phyloP scores from a whole-genome alignment of 2,329 filamentous ascomycete genomes.

The Pseudocercospora crystallina region DNA sequence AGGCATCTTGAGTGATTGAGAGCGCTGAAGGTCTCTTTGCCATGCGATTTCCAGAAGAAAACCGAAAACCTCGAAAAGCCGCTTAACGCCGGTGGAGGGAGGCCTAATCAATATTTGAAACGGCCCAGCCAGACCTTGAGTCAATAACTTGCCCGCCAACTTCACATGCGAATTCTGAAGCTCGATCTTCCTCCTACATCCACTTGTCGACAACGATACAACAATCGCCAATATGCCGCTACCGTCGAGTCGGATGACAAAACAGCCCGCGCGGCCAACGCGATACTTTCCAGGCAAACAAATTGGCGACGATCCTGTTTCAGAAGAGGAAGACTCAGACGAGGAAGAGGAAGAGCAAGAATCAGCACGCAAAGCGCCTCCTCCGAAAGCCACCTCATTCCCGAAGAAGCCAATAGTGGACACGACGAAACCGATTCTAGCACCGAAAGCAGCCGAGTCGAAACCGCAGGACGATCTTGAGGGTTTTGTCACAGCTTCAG shows the following conservation, averaged over 20 bases:
- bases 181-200: neutral
- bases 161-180: neutral
- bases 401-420: slow-evolving; percentile 43
- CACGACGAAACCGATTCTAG: slow-evolving; percentile 27
- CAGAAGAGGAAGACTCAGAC: slow-evolving; percentile 48
- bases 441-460: slow-evolving; percentile 30
- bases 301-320: slow-evolving; percentile 49
- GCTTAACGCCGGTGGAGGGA: neutral
- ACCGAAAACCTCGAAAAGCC: no score
- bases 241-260: slow-evolving; percentile 79
- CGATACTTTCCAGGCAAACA: slow-evolving; percentile 86
- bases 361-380: slow-evolving; percentile 39
- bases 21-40: no score
- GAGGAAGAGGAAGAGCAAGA: slow-evolving; percentile 51
- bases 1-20: slow-evolving; percentile 19
- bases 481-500: slow-evolving; percentile 60
- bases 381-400: slow-evolving; percentile 48
- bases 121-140: neutral
- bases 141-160: neutral
- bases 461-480: slow-evolving; percentile 42
- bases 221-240: slow-evolving; percentile 55
- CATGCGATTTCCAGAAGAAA: no score
- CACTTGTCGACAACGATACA: neutral
- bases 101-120: no score
- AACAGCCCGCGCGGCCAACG: slow-evolving; percentile 76